Conservation (phyloP, 148 eudicot species). For the Euryodendron excelsum region DNA sequence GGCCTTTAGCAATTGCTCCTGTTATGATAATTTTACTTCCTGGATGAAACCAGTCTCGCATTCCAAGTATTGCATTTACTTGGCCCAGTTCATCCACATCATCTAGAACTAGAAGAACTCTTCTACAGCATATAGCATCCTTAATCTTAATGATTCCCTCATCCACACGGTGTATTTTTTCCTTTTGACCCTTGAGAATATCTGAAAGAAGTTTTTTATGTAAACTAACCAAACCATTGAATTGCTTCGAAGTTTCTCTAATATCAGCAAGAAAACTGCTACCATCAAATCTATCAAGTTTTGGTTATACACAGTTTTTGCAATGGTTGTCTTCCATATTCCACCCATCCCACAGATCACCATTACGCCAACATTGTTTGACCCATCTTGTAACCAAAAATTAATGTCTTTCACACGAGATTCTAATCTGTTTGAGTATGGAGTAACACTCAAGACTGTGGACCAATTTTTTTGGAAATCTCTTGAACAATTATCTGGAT, state of each 20-base stretch:
- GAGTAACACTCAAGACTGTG: background rate
- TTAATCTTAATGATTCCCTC: background rate
- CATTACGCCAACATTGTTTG: background rate
- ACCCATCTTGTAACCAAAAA: background rate
- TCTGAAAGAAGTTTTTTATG: conserved; percentile 7
- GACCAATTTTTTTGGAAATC: no score
- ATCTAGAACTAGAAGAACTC: conserved; percentile 1
- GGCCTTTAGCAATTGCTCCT: no score
- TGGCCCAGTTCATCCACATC: no score
- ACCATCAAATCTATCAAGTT: no score
- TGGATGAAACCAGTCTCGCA: background rate
- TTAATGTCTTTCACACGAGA: background rate
- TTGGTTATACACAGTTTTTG: no score
- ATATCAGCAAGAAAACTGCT: no score
- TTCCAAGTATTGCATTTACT: no score
- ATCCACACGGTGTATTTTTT: background rate
- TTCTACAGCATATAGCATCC: background rate
- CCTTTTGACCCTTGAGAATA: background rate
- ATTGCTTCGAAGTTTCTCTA: no score
- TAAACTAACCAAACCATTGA: background rate
- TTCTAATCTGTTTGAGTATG: background rate
- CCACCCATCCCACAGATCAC: background rate
- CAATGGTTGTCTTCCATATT: no score
- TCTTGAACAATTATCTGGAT: background rate
- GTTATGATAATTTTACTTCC: conserved; percentile 12